phyloP scores from a whole-genome alignment of 2,329 filamentous ascomycete species.

The Karstenula rhodostoma region DNA sequence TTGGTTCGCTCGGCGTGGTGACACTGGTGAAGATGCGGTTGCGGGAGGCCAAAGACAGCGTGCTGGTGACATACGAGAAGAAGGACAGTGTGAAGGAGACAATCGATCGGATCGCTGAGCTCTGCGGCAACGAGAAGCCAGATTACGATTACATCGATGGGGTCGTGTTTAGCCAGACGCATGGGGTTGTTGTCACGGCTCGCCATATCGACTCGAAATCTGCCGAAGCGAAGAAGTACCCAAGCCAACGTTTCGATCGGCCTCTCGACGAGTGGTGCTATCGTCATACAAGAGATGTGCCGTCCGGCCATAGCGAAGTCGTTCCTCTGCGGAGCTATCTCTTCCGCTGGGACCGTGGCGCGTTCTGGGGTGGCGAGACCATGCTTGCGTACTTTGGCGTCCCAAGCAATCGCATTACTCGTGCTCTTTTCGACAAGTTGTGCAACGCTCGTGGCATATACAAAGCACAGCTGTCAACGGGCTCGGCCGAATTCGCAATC shows the following conservation, averaged over 20 bases:
- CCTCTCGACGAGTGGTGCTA: slow-evolving; percentile 57
- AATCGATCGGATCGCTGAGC: slow-evolving; percentile 45
- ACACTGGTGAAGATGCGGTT: slow-evolving; percentile 60
- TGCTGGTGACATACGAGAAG: slow-evolving; percentile 54
- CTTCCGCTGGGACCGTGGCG: slow-evolving; percentile 73
- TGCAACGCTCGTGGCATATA: slow-evolving; percentile 68
- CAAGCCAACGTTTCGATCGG: slow-evolving; percentile 38
- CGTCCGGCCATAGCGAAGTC: slow-evolving; percentile 33
- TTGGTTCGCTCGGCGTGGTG: slow-evolving; percentile 69
- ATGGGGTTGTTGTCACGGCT: slow-evolving; percentile 17
- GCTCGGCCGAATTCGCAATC: slow-evolving; percentile 62
- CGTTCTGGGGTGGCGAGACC: slow-evolving; percentile 68
- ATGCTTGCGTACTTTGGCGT: slow-evolving; percentile 65
- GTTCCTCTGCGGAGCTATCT: slow-evolving; percentile 69
- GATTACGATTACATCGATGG: slow-evolving; percentile 55
- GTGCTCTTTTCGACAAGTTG: slow-evolving; percentile 64
- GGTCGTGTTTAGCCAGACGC: slow-evolving; percentile 49
- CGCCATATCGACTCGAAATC: slow-evolving; percentile 10
- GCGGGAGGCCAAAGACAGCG: slow-evolving; percentile 50
- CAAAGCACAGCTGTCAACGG: slow-evolving; percentile 64
- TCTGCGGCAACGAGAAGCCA: slow-evolving; percentile 40
- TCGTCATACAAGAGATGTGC: slow-evolving; percentile 37
- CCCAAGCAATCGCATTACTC: slow-evolving; percentile 64
- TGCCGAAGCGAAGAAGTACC: slow-evolving; percentile 4
- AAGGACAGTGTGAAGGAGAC: slow-evolving; percentile 52